Evolutionary conservation across 768 basidiomycete species (phyloP).

Genomic region (Saitozyma podzolica): DNA sequence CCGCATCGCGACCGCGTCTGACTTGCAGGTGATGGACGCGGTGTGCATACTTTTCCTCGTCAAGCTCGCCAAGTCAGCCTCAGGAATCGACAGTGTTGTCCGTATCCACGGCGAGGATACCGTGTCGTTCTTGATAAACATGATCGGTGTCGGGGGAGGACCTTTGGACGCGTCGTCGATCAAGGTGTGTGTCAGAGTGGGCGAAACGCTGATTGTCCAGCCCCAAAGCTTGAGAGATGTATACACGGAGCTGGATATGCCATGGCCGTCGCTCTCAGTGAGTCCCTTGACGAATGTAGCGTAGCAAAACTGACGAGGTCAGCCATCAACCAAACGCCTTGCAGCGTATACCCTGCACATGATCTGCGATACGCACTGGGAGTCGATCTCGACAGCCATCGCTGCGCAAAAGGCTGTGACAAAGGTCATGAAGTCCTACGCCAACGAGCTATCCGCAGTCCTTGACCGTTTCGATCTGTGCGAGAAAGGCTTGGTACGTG

Average conservation of each 20-base stretch:
- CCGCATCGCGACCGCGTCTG: background rate
- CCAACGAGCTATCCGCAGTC: conserved; percentile 6
- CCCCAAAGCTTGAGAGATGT: background rate
- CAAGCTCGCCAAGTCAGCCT: conserved; percentile 16
- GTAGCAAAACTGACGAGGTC: background rate
- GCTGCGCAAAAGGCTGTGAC: conserved; percentile 6
- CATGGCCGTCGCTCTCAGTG: background rate
- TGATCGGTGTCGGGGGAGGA: conserved; percentile 9
- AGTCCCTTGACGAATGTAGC: background rate
- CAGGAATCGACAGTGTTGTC: conserved; percentile 23
- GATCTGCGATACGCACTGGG: background rate
- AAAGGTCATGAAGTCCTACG: background rate
- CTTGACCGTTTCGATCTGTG: conserved; percentile 29
- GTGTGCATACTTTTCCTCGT: conserved; percentile 34
- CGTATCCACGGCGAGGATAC: conserved; percentile 10
- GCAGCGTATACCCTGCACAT: background rate
- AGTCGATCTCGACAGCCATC: background rate
- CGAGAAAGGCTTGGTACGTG: conserved; percentile 39
- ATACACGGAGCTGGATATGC: conserved; percentile 3
- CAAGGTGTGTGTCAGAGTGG: background rate
- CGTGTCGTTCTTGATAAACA: conserved; percentile 15
- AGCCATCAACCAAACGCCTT: conserved; percentile 6
- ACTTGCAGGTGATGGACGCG: conserved; percentile 29
- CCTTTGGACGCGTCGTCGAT: conserved; percentile 14
- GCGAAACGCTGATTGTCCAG: background rate